Percentiles rank a stretch among this genome's conserved stretches.
These are phyloP conservation scores for Globisporangium orthogonon DNA, from an alignment of 352 stramenopile species.

Conservation along the genomic window DNA sequence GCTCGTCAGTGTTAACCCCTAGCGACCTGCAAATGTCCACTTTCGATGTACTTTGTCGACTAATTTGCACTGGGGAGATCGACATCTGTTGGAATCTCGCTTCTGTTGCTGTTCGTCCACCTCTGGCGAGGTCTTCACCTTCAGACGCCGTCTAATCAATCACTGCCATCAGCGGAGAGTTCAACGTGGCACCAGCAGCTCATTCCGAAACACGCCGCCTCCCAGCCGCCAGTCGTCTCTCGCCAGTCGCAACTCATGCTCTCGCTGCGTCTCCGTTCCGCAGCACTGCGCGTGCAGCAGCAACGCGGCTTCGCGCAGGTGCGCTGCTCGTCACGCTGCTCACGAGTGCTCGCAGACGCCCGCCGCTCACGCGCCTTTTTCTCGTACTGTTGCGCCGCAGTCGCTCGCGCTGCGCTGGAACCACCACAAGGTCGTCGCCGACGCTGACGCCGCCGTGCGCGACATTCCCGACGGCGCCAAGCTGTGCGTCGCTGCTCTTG, in stretches of 20 bases:
- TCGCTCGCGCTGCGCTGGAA: slow-evolving; percentile 17
- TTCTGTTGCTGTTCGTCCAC: too few species aligned
- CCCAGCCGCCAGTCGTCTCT: neutral
- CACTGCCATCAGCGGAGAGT: too few species aligned
- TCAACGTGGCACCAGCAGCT: too few species aligned
- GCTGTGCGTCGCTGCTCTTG: slow-evolving; percentile 33
- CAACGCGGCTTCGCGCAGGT: slow-evolving; percentile 4
- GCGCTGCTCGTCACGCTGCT: neutral
- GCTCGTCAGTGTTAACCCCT: too few species aligned
- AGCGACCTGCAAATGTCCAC: too few species aligned
- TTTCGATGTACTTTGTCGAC: too few species aligned
- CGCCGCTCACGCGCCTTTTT: too few species aligned
- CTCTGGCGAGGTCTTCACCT: too few species aligned
- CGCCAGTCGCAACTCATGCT: neutral
- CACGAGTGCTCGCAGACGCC: too few species aligned
- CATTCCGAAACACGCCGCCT: slow-evolving; percentile 1
- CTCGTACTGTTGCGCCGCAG: neutral
- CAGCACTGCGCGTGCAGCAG: neutral
- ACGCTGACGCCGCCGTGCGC: slow-evolving; percentile 62
- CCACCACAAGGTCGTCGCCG: slow-evolving; percentile 59
- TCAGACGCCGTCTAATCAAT: too few species aligned
- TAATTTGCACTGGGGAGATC: too few species aligned
- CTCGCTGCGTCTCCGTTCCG: slow-evolving; percentile 1
- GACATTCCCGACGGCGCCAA: slow-evolving; percentile 69
- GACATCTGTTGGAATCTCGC: too few species aligned